These are phyloP conservation scores for Cochlearia excelsa DNA, from an alignment of 345 rosid genomes.

Conservation along the genomic window DNA sequence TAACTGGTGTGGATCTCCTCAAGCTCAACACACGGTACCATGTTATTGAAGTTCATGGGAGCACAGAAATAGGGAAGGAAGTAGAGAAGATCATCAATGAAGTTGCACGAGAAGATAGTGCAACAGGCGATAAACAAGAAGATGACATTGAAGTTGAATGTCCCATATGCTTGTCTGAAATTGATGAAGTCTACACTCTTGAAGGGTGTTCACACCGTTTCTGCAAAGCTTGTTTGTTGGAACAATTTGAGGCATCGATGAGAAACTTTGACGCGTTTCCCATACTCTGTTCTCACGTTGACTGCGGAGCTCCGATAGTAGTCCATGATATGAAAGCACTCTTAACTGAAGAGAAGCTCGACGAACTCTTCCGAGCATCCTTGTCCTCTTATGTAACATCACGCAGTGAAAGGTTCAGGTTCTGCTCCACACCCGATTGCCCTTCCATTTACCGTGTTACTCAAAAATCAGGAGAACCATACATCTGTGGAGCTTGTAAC, in stretches of 20 bases:
- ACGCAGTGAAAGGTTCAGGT: conserved; percentile 57
- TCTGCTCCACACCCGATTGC: conserved; percentile 91
- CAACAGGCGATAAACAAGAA: conserved; percentile 22
- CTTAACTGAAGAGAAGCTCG: conserved; percentile 58
- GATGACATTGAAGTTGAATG: conserved; percentile 43
- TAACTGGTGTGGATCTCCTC: conserved; percentile 62
- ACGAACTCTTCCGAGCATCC: conserved; percentile 79
- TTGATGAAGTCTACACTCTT: conserved; percentile 73
- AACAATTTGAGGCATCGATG: conserved; percentile 70
- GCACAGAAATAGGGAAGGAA: conserved; percentile 52
- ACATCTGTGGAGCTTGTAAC: conserved; percentile 70
- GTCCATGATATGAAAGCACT: conserved; percentile 61
- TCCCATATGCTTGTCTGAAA: conserved; percentile 79
- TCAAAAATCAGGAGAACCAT: conserved; percentile 43
- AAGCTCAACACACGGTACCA: conserved; percentile 56
- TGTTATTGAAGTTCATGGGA: conserved; percentile 57
- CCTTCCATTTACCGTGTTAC: conserved; percentile 62
- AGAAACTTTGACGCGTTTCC: conserved; percentile 71
- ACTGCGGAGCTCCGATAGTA: conserved; percentile 50
- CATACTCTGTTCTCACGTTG: conserved; percentile 46
- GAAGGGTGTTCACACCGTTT: conserved; percentile 70
- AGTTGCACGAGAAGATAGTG: conserved; percentile 39
- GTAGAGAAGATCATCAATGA: conserved; percentile 61
- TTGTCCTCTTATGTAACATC: conserved; percentile 60
- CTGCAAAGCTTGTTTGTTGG: conserved; percentile 72